A percentile compares a stretch with the other conserved stretches of the same genome.
Evolutionary conservation across 371 early-diverging fungal species (phyloP).

Genomic region (Coemansia sp.): DNA sequence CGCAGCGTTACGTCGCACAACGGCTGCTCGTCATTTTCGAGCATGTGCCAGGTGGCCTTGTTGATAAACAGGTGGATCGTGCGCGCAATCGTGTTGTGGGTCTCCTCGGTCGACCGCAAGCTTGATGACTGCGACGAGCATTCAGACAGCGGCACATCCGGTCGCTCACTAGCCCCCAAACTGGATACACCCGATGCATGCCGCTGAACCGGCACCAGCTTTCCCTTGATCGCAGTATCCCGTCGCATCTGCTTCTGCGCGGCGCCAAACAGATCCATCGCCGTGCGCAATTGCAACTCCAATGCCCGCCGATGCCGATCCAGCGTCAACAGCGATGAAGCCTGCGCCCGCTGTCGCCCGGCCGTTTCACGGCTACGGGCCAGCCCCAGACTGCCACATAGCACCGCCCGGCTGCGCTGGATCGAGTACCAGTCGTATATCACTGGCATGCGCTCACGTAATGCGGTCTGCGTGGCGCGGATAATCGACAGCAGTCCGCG

Average conservation of each 20-base stretch:
- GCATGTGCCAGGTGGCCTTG: constrained; percentile 53
- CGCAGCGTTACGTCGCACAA: constrained; percentile 50
- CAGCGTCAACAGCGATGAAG: constrained; percentile 42
- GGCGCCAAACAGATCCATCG: constrained; percentile 53
- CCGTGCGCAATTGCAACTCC: constrained; percentile 51
- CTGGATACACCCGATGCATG: not conserved
- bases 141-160: not conserved
- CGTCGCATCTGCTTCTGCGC: constrained; percentile 49
- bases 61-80: constrained; percentile 46
- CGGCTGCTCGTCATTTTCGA: constrained; percentile 52
- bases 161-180: not conserved
- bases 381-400: constrained; percentile 17
- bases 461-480: constrained; percentile 64
- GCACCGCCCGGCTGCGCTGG: constrained; percentile 27
- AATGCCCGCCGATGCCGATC: constrained; percentile 45
- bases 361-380: not conserved
- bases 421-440: constrained; percentile 49
- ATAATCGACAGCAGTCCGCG: constrained; percentile 62
- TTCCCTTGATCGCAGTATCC: constrained; percentile 7
- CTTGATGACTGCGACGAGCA: not conserved
- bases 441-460: constrained; percentile 53
- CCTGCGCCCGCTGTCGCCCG: constrained; percentile 16
- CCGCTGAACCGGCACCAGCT: constrained; percentile 14
- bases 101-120: not conserved
- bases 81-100: constrained; percentile 43